Evolutionary conservation across 1,284 basidiomycete genomes (phyloP).

Genomic region (Microbotryum saponariae): DNA sequence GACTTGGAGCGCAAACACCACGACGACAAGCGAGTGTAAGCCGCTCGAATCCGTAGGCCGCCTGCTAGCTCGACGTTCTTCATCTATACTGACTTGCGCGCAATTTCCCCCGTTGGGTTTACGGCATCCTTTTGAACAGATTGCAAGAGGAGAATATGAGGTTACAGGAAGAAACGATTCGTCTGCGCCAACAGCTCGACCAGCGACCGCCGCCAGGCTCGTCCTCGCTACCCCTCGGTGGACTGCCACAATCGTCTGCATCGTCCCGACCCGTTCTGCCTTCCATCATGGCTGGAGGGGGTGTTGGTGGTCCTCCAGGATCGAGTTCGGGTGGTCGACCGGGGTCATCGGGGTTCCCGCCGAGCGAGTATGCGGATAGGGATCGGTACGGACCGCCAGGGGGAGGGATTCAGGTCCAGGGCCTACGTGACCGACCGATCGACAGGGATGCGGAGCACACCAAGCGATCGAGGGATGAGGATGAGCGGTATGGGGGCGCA

Average conservation of each 20-base stretch:
- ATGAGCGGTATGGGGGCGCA: too few relatives aligned
- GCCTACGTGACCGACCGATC: too few relatives aligned
- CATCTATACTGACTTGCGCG: neutral
- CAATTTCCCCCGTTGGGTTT: neutral
- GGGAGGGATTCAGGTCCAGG: too few relatives aligned
- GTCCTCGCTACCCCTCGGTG: slow-evolving; percentile 22
- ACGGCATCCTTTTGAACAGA: neutral
- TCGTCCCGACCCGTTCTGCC: slow-evolving; percentile 32
- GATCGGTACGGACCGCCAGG: too few relatives aligned
- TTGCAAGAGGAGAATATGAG: slow-evolving; percentile 29
- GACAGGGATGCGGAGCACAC: too few relatives aligned
- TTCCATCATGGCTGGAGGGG: neutral
- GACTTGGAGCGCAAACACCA: slow-evolving; percentile 67
- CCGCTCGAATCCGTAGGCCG: slow-evolving; percentile 6
- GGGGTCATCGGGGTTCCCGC: too few relatives aligned
- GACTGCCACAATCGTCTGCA: slow-evolving; percentile 34
- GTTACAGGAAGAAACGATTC: slow-evolving; percentile 55
- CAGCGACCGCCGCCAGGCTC: slow-evolving; percentile 31
- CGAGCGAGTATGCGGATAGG: too few relatives aligned
- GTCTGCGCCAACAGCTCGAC: slow-evolving; percentile 59
- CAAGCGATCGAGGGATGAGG: too few relatives aligned
- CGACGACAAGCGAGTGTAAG: slow-evolving; percentile 57
- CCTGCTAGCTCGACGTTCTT: neutral
- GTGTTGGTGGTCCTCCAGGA: too few relatives aligned
- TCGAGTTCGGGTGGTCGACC: too few relatives aligned